Evolutionary conservation across 345 rosid species (phyloP).

Genomic region (Rhodomyrtus tomentosa): DNA sequence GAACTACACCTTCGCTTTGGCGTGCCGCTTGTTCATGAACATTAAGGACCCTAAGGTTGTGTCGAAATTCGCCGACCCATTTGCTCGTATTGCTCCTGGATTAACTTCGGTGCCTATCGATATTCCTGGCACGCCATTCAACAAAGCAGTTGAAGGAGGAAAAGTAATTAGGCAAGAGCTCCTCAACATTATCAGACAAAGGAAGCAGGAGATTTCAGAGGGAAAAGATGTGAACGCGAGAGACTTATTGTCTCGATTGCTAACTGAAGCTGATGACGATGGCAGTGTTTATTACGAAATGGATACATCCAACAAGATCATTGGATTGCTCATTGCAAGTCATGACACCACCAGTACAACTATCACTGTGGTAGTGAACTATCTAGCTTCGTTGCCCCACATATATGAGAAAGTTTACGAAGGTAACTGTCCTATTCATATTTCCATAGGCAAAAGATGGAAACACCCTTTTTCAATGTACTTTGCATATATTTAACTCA

Average conservation of each 20-base stretch:
- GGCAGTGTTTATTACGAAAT: not conserved
- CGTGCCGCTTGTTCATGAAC: too few relatives aligned
- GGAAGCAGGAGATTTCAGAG: not conserved
- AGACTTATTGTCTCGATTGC: not conserved
- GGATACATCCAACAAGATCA: not conserved
- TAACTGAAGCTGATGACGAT: not conserved
- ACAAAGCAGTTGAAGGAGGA: not conserved
- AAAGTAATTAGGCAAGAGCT: not conserved
- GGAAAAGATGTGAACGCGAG: not conserved
- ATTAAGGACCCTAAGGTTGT: not conserved
- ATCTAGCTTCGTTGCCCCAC: not conserved
- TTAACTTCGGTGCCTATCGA: not conserved
- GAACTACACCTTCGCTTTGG: too few relatives aligned
- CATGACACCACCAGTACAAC: not conserved
- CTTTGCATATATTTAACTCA: not conserved
- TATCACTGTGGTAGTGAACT: not conserved
- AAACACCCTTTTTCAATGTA: not conserved
- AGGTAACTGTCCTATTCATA: not conserved
- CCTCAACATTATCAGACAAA: not conserved
- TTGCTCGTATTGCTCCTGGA: not conserved
- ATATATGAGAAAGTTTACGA: not conserved
- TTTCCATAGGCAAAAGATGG: not conserved
- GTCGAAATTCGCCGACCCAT: not conserved
- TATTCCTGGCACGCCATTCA: not conserved
- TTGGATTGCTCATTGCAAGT: not conserved